Base-by-base conservation (phyloP, 2,329 filamentous ascomycete species). In the Metarhizium robertsii region DNA sequence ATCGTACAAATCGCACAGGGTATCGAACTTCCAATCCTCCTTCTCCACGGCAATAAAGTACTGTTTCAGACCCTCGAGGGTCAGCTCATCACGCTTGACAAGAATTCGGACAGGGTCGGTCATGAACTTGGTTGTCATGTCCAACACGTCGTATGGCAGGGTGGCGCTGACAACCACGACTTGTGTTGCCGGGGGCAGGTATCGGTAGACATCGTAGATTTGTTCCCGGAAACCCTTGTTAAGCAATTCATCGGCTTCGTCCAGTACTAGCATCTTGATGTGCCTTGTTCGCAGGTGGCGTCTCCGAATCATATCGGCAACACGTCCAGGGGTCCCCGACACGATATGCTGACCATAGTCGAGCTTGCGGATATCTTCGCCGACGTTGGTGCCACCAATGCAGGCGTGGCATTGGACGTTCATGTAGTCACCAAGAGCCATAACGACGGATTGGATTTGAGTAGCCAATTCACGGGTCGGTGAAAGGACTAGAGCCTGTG, bases 101-200 rank as follows among this genome's bases (percentile, higher is more conserved):
- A 97, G 81, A 67, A 97, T 95, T 62, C 92, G 88, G 49, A 96
- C 92, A 0, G 92, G 92, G 66, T 97, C 92, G 30, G 90, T 96
- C 94, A 99, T 99, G 81, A 99, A 99, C 74, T 97, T 97, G 63
- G 92, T 97, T 36, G 94, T 99, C 88, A 99, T 96, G 73, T 97
- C 92, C 53, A 99, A 83, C 20, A 99, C 94, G 68, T 99, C 94
- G 78, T 97, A 95, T 49, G 94, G 94, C 38, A 99, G 85, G 4
- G 94, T 99, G 61, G 94, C 94, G 54, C 90, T 96, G 63, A 99
- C 90, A 32, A 99, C 90, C 2, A 97, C 94, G n/a, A 97, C 94
- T 73, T 99, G 94, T 1, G 94, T 99, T 5, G 92, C 91, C 30
- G 92, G 94, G 16, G 94, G 94, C 0, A 99, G 86, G 68, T 96